A percentile compares a stretch with the other conserved stretches of the same genome.
Conservation (phyloP, 2,329 filamentous ascomycete species). For the Ophiostoma quercus region DNA sequence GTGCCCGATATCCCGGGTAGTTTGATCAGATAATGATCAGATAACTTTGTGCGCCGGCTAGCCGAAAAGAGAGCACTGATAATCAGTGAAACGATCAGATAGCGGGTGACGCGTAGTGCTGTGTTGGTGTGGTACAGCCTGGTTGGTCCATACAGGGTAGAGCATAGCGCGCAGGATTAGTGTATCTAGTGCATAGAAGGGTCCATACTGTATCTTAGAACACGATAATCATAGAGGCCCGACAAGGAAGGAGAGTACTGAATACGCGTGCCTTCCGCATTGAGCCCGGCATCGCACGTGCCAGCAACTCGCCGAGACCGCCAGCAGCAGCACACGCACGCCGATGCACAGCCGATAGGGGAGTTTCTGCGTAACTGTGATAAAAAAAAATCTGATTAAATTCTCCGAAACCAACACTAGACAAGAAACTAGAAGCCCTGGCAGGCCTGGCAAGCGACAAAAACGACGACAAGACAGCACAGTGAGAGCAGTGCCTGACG, state of each 20-base stretch:
- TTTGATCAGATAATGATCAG: constrained; percentile 7
- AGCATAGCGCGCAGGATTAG: neutral
- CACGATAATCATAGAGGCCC: neutral
- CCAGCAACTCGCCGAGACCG: neutral
- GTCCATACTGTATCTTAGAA: neutral
- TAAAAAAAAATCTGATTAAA: neutral
- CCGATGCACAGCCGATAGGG: neutral
- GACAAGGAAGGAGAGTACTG: neutral
- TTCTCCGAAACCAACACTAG: neutral
- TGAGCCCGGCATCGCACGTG: constrained; percentile 5
- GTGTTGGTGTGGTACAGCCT: neutral
- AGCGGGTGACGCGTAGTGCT: neutral
- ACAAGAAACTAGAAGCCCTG: neutral
- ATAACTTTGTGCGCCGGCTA: neutral
- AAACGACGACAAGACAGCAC: neutral
- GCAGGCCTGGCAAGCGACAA: neutral
- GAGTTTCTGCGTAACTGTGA: neutral
- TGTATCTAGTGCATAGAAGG: neutral
- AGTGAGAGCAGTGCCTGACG: neutral
- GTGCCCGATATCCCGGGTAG: neutral
- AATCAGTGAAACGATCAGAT: neutral
- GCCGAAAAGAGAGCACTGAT: neutral
- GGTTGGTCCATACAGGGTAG: neutral
- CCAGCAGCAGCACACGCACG: neutral
- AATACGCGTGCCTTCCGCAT: neutral